These are phyloP conservation scores for Zanthoxylum bungeanum DNA, from an alignment of 345 rosid species.

Conservation along the genomic window DNA sequence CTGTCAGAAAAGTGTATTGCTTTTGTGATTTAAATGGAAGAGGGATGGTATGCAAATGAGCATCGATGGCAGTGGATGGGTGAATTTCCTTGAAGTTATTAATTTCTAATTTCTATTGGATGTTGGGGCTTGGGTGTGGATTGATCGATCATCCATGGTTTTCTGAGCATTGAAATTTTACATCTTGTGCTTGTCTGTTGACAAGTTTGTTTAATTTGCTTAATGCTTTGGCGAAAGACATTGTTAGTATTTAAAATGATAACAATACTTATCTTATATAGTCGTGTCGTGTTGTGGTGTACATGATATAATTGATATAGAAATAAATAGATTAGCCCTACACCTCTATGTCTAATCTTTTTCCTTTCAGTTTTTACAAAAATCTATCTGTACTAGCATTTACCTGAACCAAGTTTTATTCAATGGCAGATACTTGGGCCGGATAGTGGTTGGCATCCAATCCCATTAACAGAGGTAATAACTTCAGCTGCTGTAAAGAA, in stretches of 20 bases:
- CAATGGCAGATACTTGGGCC: conserved; percentile 77
- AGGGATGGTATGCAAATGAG: not conserved
- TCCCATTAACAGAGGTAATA: conserved; percentile 92
- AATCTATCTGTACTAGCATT: not conserved
- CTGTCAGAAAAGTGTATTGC: not conserved
- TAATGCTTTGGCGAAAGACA: not conserved
- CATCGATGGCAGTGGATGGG: not conserved
- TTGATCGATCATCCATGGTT: not conserved
- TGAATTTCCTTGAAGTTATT: not conserved
- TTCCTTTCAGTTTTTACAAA: not conserved
- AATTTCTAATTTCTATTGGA: not conserved
- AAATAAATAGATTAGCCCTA: not conserved
- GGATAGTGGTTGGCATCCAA: conserved; percentile 92
- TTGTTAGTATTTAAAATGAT: not conserved
- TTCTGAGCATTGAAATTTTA: not conserved
- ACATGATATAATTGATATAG: not conserved
- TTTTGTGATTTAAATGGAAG: not conserved
- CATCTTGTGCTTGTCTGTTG: not conserved
- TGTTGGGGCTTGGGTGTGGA: too few relatives aligned
- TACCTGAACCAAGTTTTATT: conserved; percentile 9
- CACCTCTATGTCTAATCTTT: not conserved
- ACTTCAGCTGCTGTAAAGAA: conserved; percentile 90
- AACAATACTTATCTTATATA: not conserved
- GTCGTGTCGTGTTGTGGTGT: not conserved
- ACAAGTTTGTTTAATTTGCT: not conserved